phyloP scores from a whole-genome alignment of 2,329 filamentous ascomycete genomes.

The Fusarium sp. region DNA sequence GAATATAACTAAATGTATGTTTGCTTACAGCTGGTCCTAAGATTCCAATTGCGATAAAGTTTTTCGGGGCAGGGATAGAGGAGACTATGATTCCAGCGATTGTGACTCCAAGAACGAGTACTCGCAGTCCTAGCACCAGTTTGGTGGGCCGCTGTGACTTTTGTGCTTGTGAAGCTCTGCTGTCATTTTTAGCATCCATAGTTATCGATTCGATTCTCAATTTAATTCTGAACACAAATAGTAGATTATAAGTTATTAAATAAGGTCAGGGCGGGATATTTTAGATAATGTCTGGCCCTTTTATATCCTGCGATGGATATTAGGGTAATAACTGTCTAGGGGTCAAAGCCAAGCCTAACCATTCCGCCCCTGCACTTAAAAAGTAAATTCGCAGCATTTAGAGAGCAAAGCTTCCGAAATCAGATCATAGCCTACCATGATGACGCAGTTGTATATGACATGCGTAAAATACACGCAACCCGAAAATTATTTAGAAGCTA shows the following conservation, averaged over 20 bases:
- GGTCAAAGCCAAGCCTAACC: neutral
- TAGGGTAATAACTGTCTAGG: neutral
- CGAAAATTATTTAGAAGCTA: neutral
- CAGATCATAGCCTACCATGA: neutral
- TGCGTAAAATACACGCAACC: neutral
- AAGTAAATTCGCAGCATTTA: too few species aligned
- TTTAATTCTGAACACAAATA: rapidly evolving
- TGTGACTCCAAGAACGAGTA: neutral
- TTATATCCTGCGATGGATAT: neutral
- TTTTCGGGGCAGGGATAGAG: neutral
- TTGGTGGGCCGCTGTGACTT: neutral
- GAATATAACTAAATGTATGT: rapidly evolving
- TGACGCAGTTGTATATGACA: neutral
- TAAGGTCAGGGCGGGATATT: neutral
- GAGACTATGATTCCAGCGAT: neutral
- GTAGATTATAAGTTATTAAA: rapidly evolving
- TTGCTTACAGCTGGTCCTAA: neutral
- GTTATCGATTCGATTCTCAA: neutral
- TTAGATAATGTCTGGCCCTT: rapidly evolving
- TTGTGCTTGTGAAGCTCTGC: neutral
- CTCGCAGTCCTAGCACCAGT: neutral
- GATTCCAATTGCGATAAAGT: neutral
- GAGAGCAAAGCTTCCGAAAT: neutral
- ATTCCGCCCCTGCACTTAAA: rapidly evolving
- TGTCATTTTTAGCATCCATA: neutral